Percentiles rank a stretch among this genome's conserved stretches.
phyloP scores from a whole-genome alignment of 208 protist species.

The Trypanosoma avium region DNA sequence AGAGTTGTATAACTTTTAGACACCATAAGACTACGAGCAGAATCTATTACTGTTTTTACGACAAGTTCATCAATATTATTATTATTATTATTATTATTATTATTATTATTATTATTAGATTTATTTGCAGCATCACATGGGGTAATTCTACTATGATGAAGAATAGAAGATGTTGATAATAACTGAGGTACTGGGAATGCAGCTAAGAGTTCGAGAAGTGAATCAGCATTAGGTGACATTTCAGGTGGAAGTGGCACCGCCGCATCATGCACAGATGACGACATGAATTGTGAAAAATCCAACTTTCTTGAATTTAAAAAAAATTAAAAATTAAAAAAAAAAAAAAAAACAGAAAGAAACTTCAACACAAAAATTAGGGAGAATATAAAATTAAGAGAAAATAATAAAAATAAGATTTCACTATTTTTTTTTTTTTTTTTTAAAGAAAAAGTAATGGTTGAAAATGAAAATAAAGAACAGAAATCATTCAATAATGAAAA shows the following conservation, averaged over 20 bases:
- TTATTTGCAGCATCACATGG: neutral
- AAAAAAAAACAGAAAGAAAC: slow-evolving; percentile 15
- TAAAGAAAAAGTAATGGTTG: too few relatives aligned
- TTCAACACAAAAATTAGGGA: slow-evolving; percentile 9
- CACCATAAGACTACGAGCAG: slow-evolving; percentile 16
- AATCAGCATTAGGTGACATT: slow-evolving; percentile 12
- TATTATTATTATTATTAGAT: too few relatives aligned
- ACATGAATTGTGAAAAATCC: slow-evolving; percentile 11
- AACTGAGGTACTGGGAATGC: slow-evolving; percentile 29
- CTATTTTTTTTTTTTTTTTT: neutral
- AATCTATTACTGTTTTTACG: slow-evolving; percentile 1
- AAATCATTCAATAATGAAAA: neutral
- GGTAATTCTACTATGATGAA: neutral
- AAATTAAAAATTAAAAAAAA: slow-evolving; percentile 11
- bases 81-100: too few relatives aligned
- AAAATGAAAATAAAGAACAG: too few relatives aligned
- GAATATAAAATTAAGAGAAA: neutral
- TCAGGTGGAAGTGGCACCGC: slow-evolving; percentile 19
- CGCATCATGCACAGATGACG: slow-evolving; percentile 2
- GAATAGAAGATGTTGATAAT: neutral
- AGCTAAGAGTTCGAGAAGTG: slow-evolving; percentile 22
- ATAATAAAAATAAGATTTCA: neutral
- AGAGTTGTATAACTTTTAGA: slow-evolving; percentile 23
- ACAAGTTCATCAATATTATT: neutral
- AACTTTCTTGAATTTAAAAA: neutral